phyloP scores from a whole-genome alignment of 129 eudicot species.

The Artemisia annua region DNA sequence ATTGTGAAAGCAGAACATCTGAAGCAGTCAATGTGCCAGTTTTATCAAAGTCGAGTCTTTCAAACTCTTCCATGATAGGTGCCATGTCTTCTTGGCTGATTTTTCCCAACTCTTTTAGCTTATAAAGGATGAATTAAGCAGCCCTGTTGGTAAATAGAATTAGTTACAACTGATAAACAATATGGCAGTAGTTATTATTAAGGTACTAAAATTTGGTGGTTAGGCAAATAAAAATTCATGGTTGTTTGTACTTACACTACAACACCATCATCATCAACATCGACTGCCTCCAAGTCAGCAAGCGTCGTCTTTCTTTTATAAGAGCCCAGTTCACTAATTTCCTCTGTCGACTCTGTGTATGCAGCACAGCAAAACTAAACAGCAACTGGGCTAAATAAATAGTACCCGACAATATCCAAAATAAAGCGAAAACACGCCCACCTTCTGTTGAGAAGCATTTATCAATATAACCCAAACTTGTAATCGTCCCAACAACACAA shows the following conservation, averaged over 20 bases:
- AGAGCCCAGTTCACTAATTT: conserved; percentile 66
- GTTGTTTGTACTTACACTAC: conserved; percentile 63
- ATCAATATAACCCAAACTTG: conserved; percentile 89
- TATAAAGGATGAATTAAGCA: conserved; percentile 75
- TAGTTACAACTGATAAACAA: too few species aligned
- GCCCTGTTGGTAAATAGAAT: conserved; percentile 34
- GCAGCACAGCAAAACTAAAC: conserved; percentile 69
- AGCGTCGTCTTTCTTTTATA: conserved; percentile 65
- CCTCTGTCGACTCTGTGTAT: conserved; percentile 64
- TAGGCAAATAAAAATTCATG: not conserved
- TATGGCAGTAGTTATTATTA: too few species aligned
- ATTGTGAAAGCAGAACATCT: conserved; percentile 71
- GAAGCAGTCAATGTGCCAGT: conserved; percentile 77
- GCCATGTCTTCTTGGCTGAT: conserved; percentile 75
- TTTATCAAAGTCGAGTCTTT: conserved; percentile 76
- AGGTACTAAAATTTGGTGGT: too few species aligned
- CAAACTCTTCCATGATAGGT: conserved; percentile 75
- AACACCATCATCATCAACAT: conserved; percentile 73
- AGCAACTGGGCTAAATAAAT: conserved; percentile 77
- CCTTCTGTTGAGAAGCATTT: conserved; percentile 81
- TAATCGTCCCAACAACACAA: conserved; percentile 83
- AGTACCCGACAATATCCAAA: conserved; percentile 88
- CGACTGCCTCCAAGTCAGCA: conserved; percentile 85
- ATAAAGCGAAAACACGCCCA: conserved; percentile 84
- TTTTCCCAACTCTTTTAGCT: conserved; percentile 98